Conservation (phyloP, 2,329 filamentous ascomycete genomes). For the Emergomyces orientalis region DNA sequence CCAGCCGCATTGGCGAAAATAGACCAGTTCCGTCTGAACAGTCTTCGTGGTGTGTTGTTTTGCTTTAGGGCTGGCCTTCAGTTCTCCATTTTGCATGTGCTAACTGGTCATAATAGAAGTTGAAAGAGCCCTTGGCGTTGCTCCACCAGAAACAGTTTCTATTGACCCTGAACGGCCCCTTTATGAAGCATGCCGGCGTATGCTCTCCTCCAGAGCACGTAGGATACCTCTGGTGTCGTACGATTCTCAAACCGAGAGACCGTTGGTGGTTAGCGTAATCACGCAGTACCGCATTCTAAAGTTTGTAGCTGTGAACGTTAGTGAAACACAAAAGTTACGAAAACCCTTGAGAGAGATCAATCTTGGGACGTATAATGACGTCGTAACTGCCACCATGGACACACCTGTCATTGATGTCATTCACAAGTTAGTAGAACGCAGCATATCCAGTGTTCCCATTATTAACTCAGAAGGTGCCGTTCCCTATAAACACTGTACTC, state of each 20-base stretch:
- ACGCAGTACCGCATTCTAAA: constrained; percentile 98
- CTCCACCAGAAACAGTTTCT: constrained; percentile 89
- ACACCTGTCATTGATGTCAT: constrained; percentile 91
- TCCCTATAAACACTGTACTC: neutral
- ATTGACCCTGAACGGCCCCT: constrained; percentile 82
- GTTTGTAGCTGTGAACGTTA: constrained; percentile 92
- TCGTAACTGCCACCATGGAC: constrained; percentile 78
- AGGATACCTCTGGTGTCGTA: constrained; percentile 88
- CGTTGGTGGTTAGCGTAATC: constrained; percentile 92
- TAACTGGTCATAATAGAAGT: constrained; percentile 54
- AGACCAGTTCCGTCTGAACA: constrained; percentile 87
- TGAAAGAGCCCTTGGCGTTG: constrained; percentile 84
- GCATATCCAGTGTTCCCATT: constrained; percentile 91
- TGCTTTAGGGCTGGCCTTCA: constrained; percentile 1
- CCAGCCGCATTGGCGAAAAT: constrained; percentile 82
- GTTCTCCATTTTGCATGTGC: neutral
- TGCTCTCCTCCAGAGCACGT: constrained; percentile 86
- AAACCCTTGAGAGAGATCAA: constrained; percentile 78
- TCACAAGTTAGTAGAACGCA: constrained; percentile 81
- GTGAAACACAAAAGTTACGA: constrained; percentile 77
- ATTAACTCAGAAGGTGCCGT: constrained; percentile 56
- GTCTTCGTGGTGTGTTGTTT: constrained; percentile 62
- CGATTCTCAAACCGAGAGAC: constrained; percentile 84
- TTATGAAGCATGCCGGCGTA: constrained; percentile 88
- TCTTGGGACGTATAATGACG: constrained; percentile 71